These are phyloP conservation scores for sorghum (Sorghum bicolor) DNA, from an alignment of 176 grass and related monocot species.

Conservation along the genomic window DNA sequence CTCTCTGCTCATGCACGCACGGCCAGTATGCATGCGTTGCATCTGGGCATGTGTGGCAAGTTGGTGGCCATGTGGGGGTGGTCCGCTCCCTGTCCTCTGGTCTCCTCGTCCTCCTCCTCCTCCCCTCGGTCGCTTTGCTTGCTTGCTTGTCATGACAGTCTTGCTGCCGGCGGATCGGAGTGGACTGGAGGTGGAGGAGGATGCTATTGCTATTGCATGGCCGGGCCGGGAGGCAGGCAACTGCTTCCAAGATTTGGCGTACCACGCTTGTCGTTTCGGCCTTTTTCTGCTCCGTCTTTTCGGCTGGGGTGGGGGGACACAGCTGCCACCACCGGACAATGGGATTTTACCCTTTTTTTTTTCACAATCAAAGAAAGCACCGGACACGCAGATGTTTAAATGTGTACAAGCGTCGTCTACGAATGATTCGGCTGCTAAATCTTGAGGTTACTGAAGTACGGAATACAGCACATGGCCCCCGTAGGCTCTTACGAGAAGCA, in stretches of 20 bases:
- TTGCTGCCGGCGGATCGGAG: background rate
- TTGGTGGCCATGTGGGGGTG: constrained; percentile 16
- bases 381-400: too few species aligned
- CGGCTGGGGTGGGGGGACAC: background rate
- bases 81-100: background rate
- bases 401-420: too few species aligned
- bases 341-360: background rate
- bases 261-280: constrained; percentile 3
- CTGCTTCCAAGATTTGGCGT: constrained; percentile 33
- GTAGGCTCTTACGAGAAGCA: too few species aligned
- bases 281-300: background rate
- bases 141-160: constrained; percentile 24
- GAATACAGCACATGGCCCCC: too few species aligned
- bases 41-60: background rate
- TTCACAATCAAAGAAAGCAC: too few species aligned
- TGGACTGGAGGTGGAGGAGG: too few species aligned
- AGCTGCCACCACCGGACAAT: background rate
- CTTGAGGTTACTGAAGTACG: too few species aligned
- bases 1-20: background rate
- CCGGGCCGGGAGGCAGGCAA: background rate
- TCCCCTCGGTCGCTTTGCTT: background rate
- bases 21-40: background rate
- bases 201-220: background rate
- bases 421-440: too few species aligned
- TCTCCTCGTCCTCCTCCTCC: background rate